Conservation (phyloP, 176 grass and related monocot species). For the Elymus sibiricus region DNA sequence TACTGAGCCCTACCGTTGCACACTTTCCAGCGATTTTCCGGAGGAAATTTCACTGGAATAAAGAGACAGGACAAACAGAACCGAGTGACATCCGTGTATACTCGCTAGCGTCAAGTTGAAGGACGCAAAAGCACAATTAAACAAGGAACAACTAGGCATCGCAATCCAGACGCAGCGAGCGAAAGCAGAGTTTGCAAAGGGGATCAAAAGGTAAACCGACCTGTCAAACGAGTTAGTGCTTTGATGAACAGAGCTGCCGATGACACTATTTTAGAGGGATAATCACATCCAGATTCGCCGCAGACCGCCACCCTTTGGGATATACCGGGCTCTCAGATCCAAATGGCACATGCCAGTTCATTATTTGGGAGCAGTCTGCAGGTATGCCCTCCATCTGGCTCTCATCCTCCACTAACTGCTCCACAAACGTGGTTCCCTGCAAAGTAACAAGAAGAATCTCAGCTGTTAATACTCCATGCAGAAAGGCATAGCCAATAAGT, state of each 20-base stretch:
- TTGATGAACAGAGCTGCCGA: slow-evolving; percentile 28
- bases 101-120: not conserved
- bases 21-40: not conserved
- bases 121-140: not conserved
- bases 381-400: slow-evolving; percentile 95
- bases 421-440: slow-evolving; percentile 86
- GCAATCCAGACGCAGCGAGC: not conserved
- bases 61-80: slow-evolving; percentile 23
- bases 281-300: slow-evolving; percentile 66
- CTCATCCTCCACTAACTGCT: slow-evolving; percentile 94
- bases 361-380: slow-evolving; percentile 78
- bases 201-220: slow-evolving; percentile 20
- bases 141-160: not conserved
- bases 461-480: slow-evolving; percentile 25
- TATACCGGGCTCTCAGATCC: slow-evolving; percentile 64
- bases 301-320: slow-evolving; percentile 81
- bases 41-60: not conserved
- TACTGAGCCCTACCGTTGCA: not conserved
- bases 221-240: slow-evolving; percentile 55
- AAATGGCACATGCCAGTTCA: slow-evolving; percentile 98
- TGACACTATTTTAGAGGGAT: slow-evolving; percentile 54
- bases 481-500: slow-evolving; percentile 20
- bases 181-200: not conserved
- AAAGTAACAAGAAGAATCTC: slow-evolving; percentile 39
- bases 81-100: not conserved